phyloP scores from a whole-genome alignment of 345 rosid genomes.

The Salix brachista region DNA sequence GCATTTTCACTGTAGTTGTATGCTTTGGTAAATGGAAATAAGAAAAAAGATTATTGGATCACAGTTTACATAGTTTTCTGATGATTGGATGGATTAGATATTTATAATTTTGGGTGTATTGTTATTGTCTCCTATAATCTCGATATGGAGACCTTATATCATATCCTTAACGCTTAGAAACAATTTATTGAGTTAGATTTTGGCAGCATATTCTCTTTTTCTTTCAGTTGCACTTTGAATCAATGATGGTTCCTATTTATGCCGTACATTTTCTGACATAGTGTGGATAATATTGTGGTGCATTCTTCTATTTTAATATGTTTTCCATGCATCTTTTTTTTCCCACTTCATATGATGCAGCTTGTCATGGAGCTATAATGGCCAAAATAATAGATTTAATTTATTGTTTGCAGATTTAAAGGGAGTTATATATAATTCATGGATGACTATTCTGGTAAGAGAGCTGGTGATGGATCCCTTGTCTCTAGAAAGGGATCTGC shows the following conservation, averaged over 20 bases:
- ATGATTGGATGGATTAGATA: not conserved
- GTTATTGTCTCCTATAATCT: not conserved
- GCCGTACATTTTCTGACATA: not conserved
- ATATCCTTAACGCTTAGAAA: not conserved
- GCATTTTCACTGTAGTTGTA: not conserved
- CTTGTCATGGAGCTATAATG: not conserved
- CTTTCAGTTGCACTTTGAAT: not conserved
- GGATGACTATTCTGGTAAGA: slow-evolving; percentile 75
- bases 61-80: not conserved
- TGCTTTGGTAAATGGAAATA: not conserved
- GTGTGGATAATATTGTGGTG: not conserved
- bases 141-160: not conserved
- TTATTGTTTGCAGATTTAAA: slow-evolving; percentile 33
- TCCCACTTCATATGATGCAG: not conserved
- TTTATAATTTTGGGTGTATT: not conserved
- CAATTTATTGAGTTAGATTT: not conserved
- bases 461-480: slow-evolving; percentile 41
- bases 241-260: not conserved
- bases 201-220: not conserved
- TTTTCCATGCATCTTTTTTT: not conserved
- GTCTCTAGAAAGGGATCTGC: slow-evolving; percentile 50
- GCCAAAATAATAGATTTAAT: not conserved
- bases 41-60: not conserved
- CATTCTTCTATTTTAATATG: slow-evolving; percentile 5
- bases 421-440: slow-evolving; percentile 31